phyloP scores from a whole-genome alignment of 805 yeast species.

The Blastobotrys mokoenaii region DNA sequence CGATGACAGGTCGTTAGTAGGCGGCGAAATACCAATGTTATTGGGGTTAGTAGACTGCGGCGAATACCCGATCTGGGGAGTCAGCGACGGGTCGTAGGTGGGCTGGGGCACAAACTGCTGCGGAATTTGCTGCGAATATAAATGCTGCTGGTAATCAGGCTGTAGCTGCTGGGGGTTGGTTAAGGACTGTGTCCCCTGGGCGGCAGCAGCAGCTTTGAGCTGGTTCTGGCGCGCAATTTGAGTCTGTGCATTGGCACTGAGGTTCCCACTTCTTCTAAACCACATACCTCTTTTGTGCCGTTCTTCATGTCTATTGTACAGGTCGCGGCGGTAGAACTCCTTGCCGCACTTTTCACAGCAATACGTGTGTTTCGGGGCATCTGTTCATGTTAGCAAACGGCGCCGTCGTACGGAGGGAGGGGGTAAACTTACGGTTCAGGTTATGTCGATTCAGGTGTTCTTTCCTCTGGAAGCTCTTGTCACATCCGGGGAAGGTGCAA shows the following conservation, averaged over 20 bases:
- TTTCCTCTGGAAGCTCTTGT: conserved; percentile 8
- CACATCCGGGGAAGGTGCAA: conserved; percentile 8
- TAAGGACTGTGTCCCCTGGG: no score
- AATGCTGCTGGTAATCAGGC: neutral
- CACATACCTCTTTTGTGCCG: conserved; percentile 14
- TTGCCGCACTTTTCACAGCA: conserved; percentile 33
- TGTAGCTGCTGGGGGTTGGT: neutral
- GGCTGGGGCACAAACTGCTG: no score
- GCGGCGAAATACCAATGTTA: neutral
- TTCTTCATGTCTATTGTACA: conserved; percentile 43
- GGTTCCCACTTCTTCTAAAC: conserved; percentile 10
- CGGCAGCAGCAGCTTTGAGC: no score
- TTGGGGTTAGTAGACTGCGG: no score
- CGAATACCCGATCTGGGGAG: no score
- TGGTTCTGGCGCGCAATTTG: no score
- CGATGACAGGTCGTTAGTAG: neutral
- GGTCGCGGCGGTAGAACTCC: conserved; percentile 44
- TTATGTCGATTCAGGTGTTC: conserved; percentile 10
- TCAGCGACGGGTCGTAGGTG: no score
- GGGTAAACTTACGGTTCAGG: conserved; percentile 10
- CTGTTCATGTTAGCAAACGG: neutral
- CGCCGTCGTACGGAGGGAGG: no score
- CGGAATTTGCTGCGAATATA: neutral
- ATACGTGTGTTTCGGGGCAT: conserved; percentile 13
- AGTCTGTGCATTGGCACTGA: neutral